Evolutionary conservation across 495 filamentous ascomycete genomes (phyloP).

Genomic region (Penicillium crystallinum): DNA sequence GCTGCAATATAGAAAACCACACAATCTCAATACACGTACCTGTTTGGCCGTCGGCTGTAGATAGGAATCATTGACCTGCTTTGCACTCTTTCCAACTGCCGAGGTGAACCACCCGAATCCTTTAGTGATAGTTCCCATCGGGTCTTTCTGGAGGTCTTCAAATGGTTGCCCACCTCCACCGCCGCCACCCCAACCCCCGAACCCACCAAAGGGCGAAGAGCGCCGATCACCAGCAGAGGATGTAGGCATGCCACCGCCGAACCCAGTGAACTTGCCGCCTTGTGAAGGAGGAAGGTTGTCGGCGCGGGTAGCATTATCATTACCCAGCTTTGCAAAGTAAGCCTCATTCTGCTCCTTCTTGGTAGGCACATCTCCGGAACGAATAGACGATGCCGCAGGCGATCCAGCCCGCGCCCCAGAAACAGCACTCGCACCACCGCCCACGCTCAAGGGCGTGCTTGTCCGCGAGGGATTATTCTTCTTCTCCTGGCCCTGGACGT

Average conservation of each 20-base stretch:
- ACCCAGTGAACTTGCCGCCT: slow-evolving; percentile 87
- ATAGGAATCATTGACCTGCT: slow-evolving; percentile 81
- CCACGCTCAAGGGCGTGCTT: slow-evolving; percentile 26
- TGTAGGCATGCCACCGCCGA: slow-evolving; percentile 64
- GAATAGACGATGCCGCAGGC: slow-evolving; percentile 22
- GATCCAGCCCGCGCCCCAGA: slow-evolving; percentile 27
- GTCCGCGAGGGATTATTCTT: slow-evolving; percentile 30
- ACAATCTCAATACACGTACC: slow-evolving; percentile 40
- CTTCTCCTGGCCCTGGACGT: slow-evolving; percentile 59
- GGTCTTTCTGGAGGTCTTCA: slow-evolving; percentile 86
- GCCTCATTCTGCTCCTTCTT: slow-evolving; percentile 72
- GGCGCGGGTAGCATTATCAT: slow-evolving; percentile 69
- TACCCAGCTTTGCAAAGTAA: slow-evolving; percentile 81
- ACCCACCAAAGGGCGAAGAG: slow-evolving; percentile 23
- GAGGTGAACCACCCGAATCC: slow-evolving; percentile 91
- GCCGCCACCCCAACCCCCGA: slow-evolving; percentile 18
- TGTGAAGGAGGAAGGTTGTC: slow-evolving; percentile 75
- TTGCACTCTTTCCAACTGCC: slow-evolving; percentile 80
- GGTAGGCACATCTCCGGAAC: slow-evolving; percentile 20
- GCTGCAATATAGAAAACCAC: background rate
- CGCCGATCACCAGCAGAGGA: slow-evolving; percentile 25
- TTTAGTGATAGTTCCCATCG: slow-evolving; percentile 81
- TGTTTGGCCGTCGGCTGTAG: slow-evolving; percentile 87
- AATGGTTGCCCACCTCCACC: slow-evolving; percentile 57
- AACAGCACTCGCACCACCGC: slow-evolving; percentile 9